Base-by-base conservation (phyloP, 2,329 filamentous ascomycete species). In the Colletotrichum falcatum region DNA sequence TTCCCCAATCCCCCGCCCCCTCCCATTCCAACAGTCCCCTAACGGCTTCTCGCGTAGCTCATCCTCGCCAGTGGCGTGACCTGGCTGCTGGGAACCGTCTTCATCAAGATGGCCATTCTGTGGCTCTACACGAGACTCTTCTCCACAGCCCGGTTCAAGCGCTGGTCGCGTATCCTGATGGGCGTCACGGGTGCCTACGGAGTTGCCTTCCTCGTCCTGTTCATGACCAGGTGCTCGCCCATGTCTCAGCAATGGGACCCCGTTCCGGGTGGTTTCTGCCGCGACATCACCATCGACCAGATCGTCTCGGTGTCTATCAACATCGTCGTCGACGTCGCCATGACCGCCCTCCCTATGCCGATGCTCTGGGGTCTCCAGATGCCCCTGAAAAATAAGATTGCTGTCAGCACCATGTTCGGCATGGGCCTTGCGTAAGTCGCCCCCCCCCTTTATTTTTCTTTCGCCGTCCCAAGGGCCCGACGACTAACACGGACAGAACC, bases 291-390 rank as follows among this genome's bases (percentile, higher is more conserved):
- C 14, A 69, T 72, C 54, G 56, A 69, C 16, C 75, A 78, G 55
- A 71, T 73, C 60, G 65, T 75, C 49, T 75, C 76, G 12, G 66
- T 78, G 23, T 70, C 67, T 5, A 66, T 76, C 23, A 79, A 79
- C 61, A 56, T 78, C 18, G 6, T 76, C 39, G 46, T 79, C n/a
- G 78, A 79, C 61, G 2, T 77, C 66, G 78, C 80, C 59, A 76
- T 84, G 28, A 75, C 84, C 26, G 77, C 79, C 46, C 78, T 84
- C 12, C 83, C 83, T 3, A 78, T 82, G 42, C 78, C 81, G 7
- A 80, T 82, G 74, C 78, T 84, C 1, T 84, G 82, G 82, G 78
- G 79, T 16, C 75, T 84, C 23, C 79, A 82, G 61, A 81, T 85
- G 79, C 78, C 78, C 1, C 65, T 74, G 33, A 78, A 79, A 14